Conservation (phyloP, 495 filamentous ascomycete species). For the Alectoria sarmentosa region DNA sequence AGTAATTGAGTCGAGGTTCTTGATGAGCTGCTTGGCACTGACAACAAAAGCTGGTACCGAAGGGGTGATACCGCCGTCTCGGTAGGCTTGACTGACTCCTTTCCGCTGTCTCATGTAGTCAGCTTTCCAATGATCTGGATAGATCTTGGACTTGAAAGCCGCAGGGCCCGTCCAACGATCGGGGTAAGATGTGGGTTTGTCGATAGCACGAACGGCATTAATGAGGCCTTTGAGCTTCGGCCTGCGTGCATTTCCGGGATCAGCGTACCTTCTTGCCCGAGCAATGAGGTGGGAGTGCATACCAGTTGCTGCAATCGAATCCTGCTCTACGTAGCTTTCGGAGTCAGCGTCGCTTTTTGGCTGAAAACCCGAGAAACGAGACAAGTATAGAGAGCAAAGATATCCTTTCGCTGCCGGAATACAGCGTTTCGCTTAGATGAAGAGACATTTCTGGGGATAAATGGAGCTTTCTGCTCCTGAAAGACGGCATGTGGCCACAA, state of each 20-base stretch:
- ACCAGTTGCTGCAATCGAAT: conserved; percentile 23
- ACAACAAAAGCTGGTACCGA: conserved; percentile 16
- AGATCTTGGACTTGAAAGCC: conserved; percentile 12
- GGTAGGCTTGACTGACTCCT: neutral
- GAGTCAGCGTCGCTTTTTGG: no score
- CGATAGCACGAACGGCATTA: conserved; percentile 9
- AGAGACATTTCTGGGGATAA: no score
- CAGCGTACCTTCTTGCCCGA: neutral
- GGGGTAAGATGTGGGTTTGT: conserved; percentile 12
- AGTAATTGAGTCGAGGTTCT: neutral
- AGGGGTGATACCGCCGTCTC: neutral
- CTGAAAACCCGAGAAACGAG: no score
- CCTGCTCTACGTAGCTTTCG: no score
- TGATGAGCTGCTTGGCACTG: neutral
- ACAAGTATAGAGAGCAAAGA: no score
- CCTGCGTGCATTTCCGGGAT: neutral
- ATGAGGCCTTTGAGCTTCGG: conserved; percentile 15
- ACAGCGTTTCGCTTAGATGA: no score
- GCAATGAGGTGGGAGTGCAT: no score
- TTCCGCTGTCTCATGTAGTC: conserved; percentile 4
- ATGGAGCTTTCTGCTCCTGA: no score
- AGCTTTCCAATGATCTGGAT: conserved; percentile 13
- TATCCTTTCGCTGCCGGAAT: no score
- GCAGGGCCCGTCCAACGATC: conserved; percentile 20
- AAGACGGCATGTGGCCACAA: no score